Evolutionary conservation across 257 asterid species (phyloP).

Genomic region (Penstemon newberryi): DNA sequence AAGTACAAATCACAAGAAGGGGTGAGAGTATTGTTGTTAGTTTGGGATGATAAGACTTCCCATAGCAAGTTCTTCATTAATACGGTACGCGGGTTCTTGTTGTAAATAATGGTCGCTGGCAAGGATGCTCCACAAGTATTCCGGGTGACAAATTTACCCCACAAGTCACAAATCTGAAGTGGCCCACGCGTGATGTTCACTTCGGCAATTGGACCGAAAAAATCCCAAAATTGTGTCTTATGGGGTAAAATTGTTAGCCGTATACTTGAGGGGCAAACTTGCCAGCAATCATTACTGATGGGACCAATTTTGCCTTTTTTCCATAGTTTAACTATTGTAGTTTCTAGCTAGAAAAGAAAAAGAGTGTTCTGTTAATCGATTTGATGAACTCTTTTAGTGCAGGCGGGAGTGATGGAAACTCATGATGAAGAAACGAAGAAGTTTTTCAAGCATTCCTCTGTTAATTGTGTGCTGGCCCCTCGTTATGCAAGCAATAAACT

Average conservation of each 20-base stretch:
- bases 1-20: slow-evolving; percentile 65
- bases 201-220: background rate
- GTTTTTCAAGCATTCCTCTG: slow-evolving; percentile 60
- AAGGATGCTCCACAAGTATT: background rate
- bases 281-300: background rate
- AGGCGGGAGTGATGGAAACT: slow-evolving; percentile 65
- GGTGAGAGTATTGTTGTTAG: slow-evolving; percentile 51
- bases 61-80: slow-evolving; percentile 50
- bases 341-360: background rate
- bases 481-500: slow-evolving; percentile 52
- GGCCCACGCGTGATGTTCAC: background rate
- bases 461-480: slow-evolving; percentile 51
- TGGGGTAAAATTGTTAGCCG: background rate
- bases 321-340: background rate
- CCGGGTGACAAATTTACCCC: too few relatives aligned
- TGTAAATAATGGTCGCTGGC: background rate
- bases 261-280: background rate
- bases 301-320: background rate
- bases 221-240: background rate
- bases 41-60: slow-evolving; percentile 70
- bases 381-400: slow-evolving; percentile 9
- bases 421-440: slow-evolving; percentile 59
- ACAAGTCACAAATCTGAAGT: too few relatives aligned
- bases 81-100: slow-evolving; percentile 33
- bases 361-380: background rate